Percentiles rank a stretch among this genome's conserved stretches.
Evolutionary conservation across 257 asterid genomes (phyloP).

Genomic region (Penstemon newberryi): DNA sequence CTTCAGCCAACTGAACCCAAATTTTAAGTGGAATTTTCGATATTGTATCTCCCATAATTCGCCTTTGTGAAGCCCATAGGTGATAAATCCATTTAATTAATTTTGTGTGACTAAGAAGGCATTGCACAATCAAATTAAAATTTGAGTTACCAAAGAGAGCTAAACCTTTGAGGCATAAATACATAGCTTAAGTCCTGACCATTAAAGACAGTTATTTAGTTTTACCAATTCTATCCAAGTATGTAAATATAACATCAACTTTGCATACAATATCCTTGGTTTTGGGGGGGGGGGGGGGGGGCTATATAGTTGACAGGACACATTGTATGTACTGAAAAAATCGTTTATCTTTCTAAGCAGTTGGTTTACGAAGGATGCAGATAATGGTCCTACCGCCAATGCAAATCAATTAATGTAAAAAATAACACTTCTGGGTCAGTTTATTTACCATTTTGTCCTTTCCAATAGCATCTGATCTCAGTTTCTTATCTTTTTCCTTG

Average conservation of each 20-base stretch:
- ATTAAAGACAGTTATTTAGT: background rate
- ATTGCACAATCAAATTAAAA: background rate
- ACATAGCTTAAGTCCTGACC: background rate
- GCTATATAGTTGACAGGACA: background rate
- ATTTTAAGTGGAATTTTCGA: too few relatives aligned
- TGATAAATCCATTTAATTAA: background rate
- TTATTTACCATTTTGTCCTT: constrained; percentile 56
- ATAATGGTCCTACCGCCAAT: constrained; percentile 1
- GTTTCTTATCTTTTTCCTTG: constrained; percentile 74
- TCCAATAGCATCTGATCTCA: constrained; percentile 52
- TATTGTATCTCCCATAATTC: too few relatives aligned
- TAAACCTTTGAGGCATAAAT: background rate
- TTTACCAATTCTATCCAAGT: constrained; percentile 12
- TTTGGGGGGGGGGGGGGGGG: background rate
- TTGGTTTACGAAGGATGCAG: background rate
- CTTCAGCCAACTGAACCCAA: background rate
- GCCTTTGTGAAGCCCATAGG: constrained; percentile 1
- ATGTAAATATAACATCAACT: background rate
- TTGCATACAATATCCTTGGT: too few relatives aligned
- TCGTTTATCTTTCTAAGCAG: background rate
- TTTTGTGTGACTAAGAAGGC: background rate
- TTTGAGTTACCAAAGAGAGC: too few relatives aligned
- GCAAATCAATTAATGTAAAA: background rate
- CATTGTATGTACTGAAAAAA: background rate
- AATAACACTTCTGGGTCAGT: background rate